A percentile compares a stretch with the other conserved stretches of the same genome.
phyloP scores from a whole-genome alignment of 371 early-diverging fungal species.

The Sporodiniella umbellata region DNA sequence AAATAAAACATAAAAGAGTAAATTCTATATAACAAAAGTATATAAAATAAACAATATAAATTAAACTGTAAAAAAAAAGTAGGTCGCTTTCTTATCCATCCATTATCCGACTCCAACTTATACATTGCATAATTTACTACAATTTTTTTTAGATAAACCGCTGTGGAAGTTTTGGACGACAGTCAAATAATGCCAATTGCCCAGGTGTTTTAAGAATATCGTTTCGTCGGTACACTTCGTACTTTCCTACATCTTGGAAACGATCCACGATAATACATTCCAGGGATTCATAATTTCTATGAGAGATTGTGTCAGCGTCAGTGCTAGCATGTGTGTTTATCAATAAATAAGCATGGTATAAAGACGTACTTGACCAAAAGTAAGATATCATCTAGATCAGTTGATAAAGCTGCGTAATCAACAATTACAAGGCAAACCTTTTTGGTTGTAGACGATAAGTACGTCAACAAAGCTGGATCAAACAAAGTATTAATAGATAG shows the following conservation, averaged over 20 bases:
- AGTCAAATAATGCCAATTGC: constrained; percentile 5
- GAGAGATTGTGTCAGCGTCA: constrained; percentile 2
- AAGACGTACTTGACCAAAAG: constrained; percentile 13
- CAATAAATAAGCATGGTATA: constrained; percentile 2
- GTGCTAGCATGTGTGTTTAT: constrained; percentile 7
- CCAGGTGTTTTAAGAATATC: constrained; percentile 5
- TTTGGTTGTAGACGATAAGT: constrained; percentile 12
- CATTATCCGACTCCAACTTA: not conserved
- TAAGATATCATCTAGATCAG: constrained; percentile 12
- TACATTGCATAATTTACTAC: constrained; percentile 1
- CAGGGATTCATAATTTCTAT: constrained; percentile 12
- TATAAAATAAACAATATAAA: too few relatives aligned
- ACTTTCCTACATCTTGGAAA: constrained; percentile 15
- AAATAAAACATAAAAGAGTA: too few relatives aligned
- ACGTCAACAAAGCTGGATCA: constrained; percentile 6
- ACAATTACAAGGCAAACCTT: constrained; percentile 10
- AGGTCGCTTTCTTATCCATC: too few relatives aligned
- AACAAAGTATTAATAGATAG: constrained; percentile 2
- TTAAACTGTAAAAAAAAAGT: too few relatives aligned
- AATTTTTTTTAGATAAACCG: constrained; percentile 6
- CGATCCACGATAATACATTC: constrained; percentile 14
- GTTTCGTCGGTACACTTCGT: constrained; percentile 11
- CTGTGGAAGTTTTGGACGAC: constrained; percentile 7
- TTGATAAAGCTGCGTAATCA: constrained; percentile 17
- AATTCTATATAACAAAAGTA: too few relatives aligned